Evolutionary conservation across 2,329 filamentous ascomycete species (phyloP), one percentile per base, ranked within the genome.

Genomic region (Monosporascus cannonballus): DNA sequence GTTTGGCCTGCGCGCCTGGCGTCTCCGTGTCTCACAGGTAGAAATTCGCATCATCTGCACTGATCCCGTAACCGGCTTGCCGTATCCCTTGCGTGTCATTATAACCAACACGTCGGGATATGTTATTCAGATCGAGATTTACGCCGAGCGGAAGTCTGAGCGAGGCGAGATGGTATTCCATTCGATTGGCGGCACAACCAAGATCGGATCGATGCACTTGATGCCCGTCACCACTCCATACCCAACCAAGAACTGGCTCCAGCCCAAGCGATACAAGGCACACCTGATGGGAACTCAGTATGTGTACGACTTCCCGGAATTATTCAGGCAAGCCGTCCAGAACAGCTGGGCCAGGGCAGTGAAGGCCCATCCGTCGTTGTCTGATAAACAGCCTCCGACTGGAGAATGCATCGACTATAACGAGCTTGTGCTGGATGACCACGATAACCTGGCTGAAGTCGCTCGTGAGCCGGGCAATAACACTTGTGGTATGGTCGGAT

Each of bases 271-370:
- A 64, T 97, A 99, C 85, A 96, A 96, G 86, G 94, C 94, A 61
- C 94, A 99, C 71, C 78, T 97, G 57, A 96, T 99, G 92, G 94
- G 94, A 59, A 99, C 94, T 27, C 94, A 99, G 74, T 99, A 96
- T 70, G 94, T 97, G 51, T 99, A 99, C 71, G 94, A 99, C 73
- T 99, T 99, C 87, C 94, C 94, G 30, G 94, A 99, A 80, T 85
- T 99, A 48, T 99, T 99, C 88, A 85, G 94, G 67, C 94, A 97
- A 74, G 91, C 94, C 45, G 90, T 96, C 68, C 91, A 96, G 77
- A 96, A 96, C 79, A 89, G 84, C 73, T 99, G 94, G 94, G 75
- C 77, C 67, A 86, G 86, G 70, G 84, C 85, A 52, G 80, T 89
- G 59, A 84, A 85, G 69, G 85, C 86, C 69, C 85, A 93, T 64